Evolutionary conservation across 345 rosid genomes (phyloP).

Genomic region (Jatropha curcas): DNA sequence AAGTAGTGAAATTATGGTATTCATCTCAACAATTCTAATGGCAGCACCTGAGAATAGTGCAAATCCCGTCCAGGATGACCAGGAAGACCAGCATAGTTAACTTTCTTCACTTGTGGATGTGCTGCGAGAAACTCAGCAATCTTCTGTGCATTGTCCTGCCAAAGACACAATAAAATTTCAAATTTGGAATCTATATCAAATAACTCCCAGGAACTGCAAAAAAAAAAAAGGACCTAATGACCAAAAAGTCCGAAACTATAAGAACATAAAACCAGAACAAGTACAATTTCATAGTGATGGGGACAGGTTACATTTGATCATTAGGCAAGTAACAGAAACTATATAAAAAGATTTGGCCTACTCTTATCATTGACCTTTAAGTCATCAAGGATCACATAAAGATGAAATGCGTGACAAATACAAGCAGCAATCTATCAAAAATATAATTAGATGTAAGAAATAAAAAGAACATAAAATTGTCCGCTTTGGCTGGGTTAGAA

Average conservation of each 20-base stretch:
- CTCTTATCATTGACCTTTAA: background rate
- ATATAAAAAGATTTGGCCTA: background rate
- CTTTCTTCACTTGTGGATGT: slow-evolving; percentile 83
- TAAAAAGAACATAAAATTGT: background rate
- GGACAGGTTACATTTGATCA: background rate
- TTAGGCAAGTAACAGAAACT: background rate
- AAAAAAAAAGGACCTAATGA: background rate
- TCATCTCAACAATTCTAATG: background rate
- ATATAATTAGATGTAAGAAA: background rate
- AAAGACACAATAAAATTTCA: slow-evolving; percentile 9
- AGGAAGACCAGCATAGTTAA: slow-evolving; percentile 83
- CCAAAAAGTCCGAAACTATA: too few relatives aligned
- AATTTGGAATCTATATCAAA: slow-evolving; percentile 4
- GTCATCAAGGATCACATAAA: background rate
- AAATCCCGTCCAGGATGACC: slow-evolving; percentile 79
- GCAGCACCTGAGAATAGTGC: slow-evolving; percentile 83
- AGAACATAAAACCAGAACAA: background rate
- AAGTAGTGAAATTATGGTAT: background rate
- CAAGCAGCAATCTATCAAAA: background rate
- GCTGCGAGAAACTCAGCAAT: slow-evolving; percentile 80
- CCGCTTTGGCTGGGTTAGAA: slow-evolving; percentile 1
- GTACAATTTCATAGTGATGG: background rate
- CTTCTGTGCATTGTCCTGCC: slow-evolving; percentile 81
- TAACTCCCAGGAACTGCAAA: background rate
- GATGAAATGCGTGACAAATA: background rate